These are phyloP conservation scores for Symbiotaphrina buchneri DNA, from an alignment of 495 filamentous ascomycete species.

Conservation along the genomic window DNA sequence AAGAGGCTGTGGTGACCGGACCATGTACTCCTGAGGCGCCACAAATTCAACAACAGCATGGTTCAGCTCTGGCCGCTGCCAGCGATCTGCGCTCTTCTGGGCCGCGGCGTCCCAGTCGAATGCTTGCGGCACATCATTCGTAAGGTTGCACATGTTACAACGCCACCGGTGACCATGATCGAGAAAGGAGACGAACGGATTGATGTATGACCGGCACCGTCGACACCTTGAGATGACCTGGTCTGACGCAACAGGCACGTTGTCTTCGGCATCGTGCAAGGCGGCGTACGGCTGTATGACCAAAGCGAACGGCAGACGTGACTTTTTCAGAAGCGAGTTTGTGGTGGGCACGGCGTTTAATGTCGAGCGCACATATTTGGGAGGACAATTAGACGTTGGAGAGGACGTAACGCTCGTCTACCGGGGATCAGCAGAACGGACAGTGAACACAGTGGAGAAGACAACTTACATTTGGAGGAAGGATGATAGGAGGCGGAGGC, in stretches of 20 bases:
- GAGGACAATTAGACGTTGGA: constrained; percentile 72
- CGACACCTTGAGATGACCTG: constrained; percentile 93
- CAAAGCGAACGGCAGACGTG: constrained; percentile 81
- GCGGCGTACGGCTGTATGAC: constrained; percentile 89
- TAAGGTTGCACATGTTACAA: constrained; percentile 98
- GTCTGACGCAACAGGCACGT: constrained; percentile 78
- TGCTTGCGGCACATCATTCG: constrained; percentile 93
- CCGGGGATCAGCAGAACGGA: not conserved
- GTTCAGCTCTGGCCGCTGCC: constrained; percentile 79
- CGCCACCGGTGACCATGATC: constrained; percentile 96
- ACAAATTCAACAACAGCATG: constrained; percentile 91
- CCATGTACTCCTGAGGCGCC: constrained; percentile 98
- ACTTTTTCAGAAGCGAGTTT: constrained; percentile 83
- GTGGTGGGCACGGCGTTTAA: constrained; percentile 84
- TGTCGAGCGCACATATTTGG: constrained; percentile 91
- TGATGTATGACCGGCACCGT: constrained; percentile 91
- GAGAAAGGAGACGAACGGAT: constrained; percentile 87
- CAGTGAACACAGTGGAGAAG: not conserved
- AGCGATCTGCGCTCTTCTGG: constrained; percentile 75
- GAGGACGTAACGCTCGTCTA: constrained; percentile 85
- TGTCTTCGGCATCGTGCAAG: constrained; percentile 79
- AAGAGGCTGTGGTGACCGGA: constrained; percentile 84
- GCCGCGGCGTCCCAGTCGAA: constrained; percentile 92
- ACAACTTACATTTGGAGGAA: constrained; percentile 70
- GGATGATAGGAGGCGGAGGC: constrained; percentile 73